Conservation (phyloP, 192 early-diverging fungal genomes). For the Entomortierella lignicola region DNA sequence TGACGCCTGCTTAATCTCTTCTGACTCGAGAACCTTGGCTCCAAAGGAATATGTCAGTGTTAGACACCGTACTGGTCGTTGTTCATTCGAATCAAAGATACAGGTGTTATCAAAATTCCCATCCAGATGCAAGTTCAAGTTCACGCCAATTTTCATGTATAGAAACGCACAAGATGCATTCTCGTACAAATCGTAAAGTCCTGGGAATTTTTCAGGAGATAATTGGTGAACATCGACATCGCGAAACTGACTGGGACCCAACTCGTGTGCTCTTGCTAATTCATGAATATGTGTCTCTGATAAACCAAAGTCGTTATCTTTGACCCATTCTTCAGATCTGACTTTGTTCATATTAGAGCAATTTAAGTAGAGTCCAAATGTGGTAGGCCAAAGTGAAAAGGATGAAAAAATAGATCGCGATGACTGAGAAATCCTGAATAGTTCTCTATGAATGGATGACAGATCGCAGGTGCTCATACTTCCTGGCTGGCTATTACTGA, state of each 20-base stretch:
- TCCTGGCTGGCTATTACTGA: background rate
- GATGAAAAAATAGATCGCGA: background rate
- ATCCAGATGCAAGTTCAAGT: conserved; percentile 57
- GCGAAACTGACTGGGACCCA: conserved; percentile 5
- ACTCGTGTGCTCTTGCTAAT: conserved; percentile 12
- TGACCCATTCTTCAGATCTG: background rate
- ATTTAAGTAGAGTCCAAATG: conserved; percentile 25
- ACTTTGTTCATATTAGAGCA: background rate
- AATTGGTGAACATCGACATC: conserved; percentile 27
- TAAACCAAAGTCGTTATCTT: background rate
- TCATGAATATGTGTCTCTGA: conserved; percentile 4
- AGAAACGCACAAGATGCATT: conserved; percentile 14
- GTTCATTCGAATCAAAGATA: conserved; percentile 55
- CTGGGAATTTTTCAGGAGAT: conserved; percentile 21
- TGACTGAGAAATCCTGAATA: background rate
- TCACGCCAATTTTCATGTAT: conserved; percentile 47
- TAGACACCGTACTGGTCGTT: conserved; percentile 55
- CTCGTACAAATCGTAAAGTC: conserved; percentile 24
- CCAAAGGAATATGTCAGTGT: conserved; percentile 65
- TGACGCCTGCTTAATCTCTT: conserved; percentile 58
- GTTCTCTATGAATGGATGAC: background rate
- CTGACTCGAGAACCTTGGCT: conserved; percentile 56
- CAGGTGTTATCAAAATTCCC: conserved; percentile 59
- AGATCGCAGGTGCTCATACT: background rate
- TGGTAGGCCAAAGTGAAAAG: conserved; percentile 13